Evolutionary conservation across 495 filamentous ascomycete genomes (phyloP).

Genomic region (Talaromyces borbonicus): DNA sequence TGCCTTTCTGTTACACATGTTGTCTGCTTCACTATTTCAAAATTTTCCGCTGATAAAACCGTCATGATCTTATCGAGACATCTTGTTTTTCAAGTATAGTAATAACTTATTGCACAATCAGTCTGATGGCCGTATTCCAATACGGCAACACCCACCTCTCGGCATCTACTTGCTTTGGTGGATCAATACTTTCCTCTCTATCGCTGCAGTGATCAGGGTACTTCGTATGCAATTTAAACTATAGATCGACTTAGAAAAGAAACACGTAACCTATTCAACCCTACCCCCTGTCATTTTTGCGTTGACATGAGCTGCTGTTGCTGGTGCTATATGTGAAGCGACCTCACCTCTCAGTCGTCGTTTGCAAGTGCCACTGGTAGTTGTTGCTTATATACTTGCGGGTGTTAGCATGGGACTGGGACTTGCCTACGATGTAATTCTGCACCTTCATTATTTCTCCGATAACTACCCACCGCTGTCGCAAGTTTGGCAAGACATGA

Average conservation of each 20-base stretch:
- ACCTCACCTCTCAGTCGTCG: slow-evolving; percentile 13
- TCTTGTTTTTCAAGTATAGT: slow-evolving; percentile 23
- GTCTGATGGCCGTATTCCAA: slow-evolving; percentile 16
- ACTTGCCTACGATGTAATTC: slow-evolving; percentile 11
- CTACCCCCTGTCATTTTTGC: slow-evolving; percentile 22
- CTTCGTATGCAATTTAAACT: slow-evolving; percentile 22
- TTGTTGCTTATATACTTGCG: slow-evolving; percentile 24
- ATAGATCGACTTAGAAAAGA: slow-evolving; percentile 17
- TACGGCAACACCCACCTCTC: slow-evolving; percentile 13
- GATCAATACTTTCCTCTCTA: slow-evolving; percentile 17
- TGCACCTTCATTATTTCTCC: slow-evolving; percentile 20
- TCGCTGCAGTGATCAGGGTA: slow-evolving; percentile 13
- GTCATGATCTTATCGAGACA: slow-evolving; percentile 14
- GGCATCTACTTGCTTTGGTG: slow-evolving; percentile 24
- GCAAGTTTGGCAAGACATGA: slow-evolving; percentile 27
- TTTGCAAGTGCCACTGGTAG: slow-evolving; percentile 22
- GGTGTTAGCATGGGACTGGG: slow-evolving; percentile 17
- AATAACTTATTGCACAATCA: slow-evolving; percentile 22
- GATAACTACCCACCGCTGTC: slow-evolving; percentile 11
- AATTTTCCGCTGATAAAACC: no score
- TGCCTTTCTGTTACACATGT: no score
- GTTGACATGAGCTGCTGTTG: slow-evolving; percentile 22
- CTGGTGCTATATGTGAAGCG: slow-evolving; percentile 16
- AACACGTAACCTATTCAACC: slow-evolving; percentile 11
- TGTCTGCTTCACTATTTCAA: no score